Base-by-base conservation (phyloP, 2,329 filamentous ascomycete species). In the Cercospora sojina region DNA sequence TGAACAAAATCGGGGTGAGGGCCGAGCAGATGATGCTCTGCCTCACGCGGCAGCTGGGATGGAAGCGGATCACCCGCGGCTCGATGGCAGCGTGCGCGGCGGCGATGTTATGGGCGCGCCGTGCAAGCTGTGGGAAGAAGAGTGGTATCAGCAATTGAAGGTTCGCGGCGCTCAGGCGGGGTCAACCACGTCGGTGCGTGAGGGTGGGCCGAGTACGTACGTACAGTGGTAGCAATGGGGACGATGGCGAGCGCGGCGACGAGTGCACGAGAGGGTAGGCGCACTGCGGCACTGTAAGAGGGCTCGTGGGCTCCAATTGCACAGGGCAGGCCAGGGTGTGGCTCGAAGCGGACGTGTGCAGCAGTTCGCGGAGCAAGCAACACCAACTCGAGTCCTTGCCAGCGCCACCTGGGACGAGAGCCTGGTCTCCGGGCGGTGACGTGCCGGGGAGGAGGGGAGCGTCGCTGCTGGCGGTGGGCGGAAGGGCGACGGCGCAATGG, bases 311-410 rank as follows among this genome's bases (percentile, higher is more conserved):
- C 66, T 65, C 35, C 64, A 66, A 53, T 68, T 51, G 71, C 64
- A 68, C 68, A 67, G 69, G 55, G 53, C 29, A 62, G 32, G 62
- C 61, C 63, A 63, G 64, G 59, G 43, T 59, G 62, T 62, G 60
- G 56, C 65, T 64, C 64, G 58, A 72, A 70, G 58, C 65, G 71
- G 66, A 67, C 65, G 68, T 65, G 69, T 70, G 72, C 72, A 74
- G 68, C 35, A 64, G 65, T 64, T 69, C 64, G 67, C 62, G 64
- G 67, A 62, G 62, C 29, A 49, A 56, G 70, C 65, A 66, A 67
- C 66, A 70, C 60, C 43, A 59, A 60, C 32, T 64, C 35, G n/a
- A 29, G 59, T 57, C n/a, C 55, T 67, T 23, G 63, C 51, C 51
- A 38, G 47, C 66, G 59, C 38, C 49, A 67, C 64, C 64, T 41